Conservation (phyloP, 2,329 filamentous ascomycete species). For the Uncinocarpus reesii region DNA sequence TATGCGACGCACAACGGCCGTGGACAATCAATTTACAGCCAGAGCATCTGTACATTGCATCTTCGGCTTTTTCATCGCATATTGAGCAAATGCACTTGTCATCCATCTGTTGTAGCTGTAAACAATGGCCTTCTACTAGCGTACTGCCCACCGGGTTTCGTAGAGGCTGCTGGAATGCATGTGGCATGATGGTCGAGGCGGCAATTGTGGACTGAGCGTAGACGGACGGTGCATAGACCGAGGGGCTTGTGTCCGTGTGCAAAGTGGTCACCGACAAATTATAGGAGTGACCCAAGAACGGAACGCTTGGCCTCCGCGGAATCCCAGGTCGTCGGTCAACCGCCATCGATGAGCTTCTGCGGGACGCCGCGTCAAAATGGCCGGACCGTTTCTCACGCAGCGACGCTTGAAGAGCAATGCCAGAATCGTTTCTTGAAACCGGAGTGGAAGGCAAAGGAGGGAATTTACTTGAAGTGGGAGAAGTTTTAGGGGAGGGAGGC, state of each 20-base stretch:
- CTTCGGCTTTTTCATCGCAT: constrained; percentile 50
- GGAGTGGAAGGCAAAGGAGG: constrained; percentile 65
- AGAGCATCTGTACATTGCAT: constrained; percentile 43
- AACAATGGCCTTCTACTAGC: constrained; percentile 40
- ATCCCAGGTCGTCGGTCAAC: constrained; percentile 54
- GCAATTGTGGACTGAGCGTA: constrained; percentile 44
- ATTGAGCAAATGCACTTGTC: constrained; percentile 38
- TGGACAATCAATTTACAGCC: constrained; percentile 46
- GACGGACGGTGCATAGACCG: constrained; percentile 38
- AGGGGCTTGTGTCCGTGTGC: constrained; percentile 27
- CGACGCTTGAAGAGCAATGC: constrained; percentile 73
- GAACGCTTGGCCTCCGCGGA: constrained; percentile 54
- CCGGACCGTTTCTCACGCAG: constrained; percentile 89
- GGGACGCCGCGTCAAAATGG: constrained; percentile 72
- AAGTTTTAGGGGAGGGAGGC: constrained; percentile 45
- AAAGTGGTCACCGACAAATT: constrained; percentile 38
- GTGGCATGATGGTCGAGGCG: constrained; percentile 43
- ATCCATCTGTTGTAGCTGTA: constrained; percentile 37
- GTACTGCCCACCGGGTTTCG: constrained; percentile 24
- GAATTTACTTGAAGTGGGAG: constrained; percentile 65
- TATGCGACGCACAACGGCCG: constrained; percentile 48
- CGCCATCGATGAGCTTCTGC: constrained; percentile 87
- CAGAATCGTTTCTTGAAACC: constrained; percentile 82
- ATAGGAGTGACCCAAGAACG: constrained; percentile 56
- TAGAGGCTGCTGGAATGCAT: constrained; percentile 25